Evolutionary conservation across 176 grass and related monocot species (phyloP).

Genomic region (Phoenix roebelenii): DNA sequence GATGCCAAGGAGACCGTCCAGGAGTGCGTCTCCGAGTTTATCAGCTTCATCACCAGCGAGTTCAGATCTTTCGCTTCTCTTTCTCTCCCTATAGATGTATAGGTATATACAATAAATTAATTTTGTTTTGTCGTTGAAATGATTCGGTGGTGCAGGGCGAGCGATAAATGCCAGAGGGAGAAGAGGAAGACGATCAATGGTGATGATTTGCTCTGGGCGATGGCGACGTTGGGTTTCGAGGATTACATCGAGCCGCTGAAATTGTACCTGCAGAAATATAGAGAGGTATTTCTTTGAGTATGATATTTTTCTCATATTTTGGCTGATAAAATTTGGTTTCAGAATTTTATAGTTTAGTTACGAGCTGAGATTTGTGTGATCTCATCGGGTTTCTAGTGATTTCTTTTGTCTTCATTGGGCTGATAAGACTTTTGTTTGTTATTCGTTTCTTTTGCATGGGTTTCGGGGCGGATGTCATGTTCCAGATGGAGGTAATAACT

Average conservation of each 20-base stretch:
- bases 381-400: too few relatives aligned
- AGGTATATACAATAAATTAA: neutral
- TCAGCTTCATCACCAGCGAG: slow-evolving; percentile 99
- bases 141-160: slow-evolving; percentile 40
- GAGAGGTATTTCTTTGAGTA: slow-evolving; percentile 43
- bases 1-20: slow-evolving; percentile 96
- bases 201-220: slow-evolving; percentile 90
- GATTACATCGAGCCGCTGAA: slow-evolving; percentile 94
- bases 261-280: slow-evolving; percentile 84
- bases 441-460: too few relatives aligned
- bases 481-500: too few relatives aligned
- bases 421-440: too few relatives aligned
- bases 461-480: too few relatives aligned
- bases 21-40: slow-evolving; percentile 99
- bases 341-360: neutral
- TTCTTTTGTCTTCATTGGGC: too few relatives aligned
- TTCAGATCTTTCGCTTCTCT: neutral
- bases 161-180: slow-evolving; percentile 98
- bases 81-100: neutral
- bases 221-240: slow-evolving; percentile 92
- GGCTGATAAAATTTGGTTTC: neutral
- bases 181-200: slow-evolving; percentile 98
- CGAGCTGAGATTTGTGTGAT: neutral
- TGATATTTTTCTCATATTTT: neutral
- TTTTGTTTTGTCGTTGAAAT: neutral